Percentiles rank a stretch among this genome's conserved stretches.
Evolutionary conservation across 345 rosid genomes (phyloP).

Genomic region (Carallia brachiata): DNA sequence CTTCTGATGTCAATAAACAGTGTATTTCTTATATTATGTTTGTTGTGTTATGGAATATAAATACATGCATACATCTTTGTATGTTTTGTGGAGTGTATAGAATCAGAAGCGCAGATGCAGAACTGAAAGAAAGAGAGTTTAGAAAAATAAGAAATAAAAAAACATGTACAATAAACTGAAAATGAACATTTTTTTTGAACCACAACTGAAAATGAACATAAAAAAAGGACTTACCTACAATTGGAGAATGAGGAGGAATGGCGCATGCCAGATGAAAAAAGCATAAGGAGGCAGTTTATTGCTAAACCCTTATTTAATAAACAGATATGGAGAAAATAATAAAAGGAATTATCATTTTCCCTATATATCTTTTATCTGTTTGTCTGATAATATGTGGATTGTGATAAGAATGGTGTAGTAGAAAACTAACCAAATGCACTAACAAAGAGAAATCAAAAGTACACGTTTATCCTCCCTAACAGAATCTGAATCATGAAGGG

Average conservation of each 20-base stretch:
- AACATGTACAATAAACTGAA: neutral
- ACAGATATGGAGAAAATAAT: slow-evolving; percentile 18
- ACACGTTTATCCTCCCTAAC: slow-evolving; percentile 7
- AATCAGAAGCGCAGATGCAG: slow-evolving; percentile 7
- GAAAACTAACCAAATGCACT: no score
- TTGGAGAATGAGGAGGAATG: slow-evolving; percentile 3
- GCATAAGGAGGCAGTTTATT: no score
- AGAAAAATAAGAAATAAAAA: neutral
- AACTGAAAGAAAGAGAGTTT: slow-evolving; percentile 4
- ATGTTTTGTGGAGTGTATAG: neutral
- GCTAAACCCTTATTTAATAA: neutral
- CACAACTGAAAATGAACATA: neutral
- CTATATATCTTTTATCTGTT: neutral
- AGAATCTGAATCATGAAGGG: neutral
- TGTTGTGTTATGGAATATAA: no score
- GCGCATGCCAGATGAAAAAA: no score
- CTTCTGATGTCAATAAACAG: neutral
- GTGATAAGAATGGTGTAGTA: slow-evolving; percentile 1
- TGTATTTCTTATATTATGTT: no score
- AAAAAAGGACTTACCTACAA: neutral
- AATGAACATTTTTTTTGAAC: neutral
- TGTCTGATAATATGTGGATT: neutral
- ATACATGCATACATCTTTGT: no score
- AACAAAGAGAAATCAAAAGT: no score
- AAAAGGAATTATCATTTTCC: no score